phyloP scores from a whole-genome alignment of 2,329 filamentous ascomycete genomes.

The Fonsecaea erecta region DNA sequence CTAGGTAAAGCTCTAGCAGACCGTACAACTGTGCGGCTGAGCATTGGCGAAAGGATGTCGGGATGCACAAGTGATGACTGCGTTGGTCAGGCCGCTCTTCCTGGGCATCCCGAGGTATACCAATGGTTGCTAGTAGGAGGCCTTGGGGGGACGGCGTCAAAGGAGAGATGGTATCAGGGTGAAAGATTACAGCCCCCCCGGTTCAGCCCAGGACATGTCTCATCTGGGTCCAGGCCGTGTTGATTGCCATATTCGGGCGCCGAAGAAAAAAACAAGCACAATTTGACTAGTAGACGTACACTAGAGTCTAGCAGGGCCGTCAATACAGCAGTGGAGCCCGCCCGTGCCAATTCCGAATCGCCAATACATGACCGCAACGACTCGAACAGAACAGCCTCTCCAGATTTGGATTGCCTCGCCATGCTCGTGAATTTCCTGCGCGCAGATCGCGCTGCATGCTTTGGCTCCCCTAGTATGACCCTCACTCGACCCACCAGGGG shows the following conservation, averaged over 20 bases:
- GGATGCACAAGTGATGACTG: conserved; percentile 2
- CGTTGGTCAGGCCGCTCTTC: neutral
- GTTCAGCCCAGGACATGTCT: conserved; percentile 19
- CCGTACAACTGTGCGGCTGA: conserved; percentile 9
- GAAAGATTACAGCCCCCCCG: conserved; percentile 29
- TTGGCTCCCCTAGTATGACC: conserved; percentile 18
- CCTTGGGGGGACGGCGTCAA: neutral
- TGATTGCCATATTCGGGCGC: conserved; percentile 34
- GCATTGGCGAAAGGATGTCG: neutral
- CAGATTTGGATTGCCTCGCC: conserved; percentile 35
- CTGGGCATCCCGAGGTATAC: too few relatives aligned
- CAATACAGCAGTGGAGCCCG: conserved; percentile 27
- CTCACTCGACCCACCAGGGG: conserved; percentile 32
- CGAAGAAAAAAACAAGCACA: conserved; percentile 33
- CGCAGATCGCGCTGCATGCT: conserved; percentile 37
- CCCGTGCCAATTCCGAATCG: conserved; percentile 14
- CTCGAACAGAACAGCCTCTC: conserved; percentile 35
- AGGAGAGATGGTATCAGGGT: conserved; percentile 14
- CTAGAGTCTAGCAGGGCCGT: conserved; percentile 22
- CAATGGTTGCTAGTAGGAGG: neutral
- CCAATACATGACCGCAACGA: conserved; percentile 32
- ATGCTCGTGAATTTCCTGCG: conserved; percentile 37
- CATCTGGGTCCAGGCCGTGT: conserved; percentile 28
- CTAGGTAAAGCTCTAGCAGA: neutral
- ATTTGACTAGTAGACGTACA: conserved; percentile 11